phyloP scores from a whole-genome alignment of 345 rosid genomes.

The Eucalyptus microcorys region DNA sequence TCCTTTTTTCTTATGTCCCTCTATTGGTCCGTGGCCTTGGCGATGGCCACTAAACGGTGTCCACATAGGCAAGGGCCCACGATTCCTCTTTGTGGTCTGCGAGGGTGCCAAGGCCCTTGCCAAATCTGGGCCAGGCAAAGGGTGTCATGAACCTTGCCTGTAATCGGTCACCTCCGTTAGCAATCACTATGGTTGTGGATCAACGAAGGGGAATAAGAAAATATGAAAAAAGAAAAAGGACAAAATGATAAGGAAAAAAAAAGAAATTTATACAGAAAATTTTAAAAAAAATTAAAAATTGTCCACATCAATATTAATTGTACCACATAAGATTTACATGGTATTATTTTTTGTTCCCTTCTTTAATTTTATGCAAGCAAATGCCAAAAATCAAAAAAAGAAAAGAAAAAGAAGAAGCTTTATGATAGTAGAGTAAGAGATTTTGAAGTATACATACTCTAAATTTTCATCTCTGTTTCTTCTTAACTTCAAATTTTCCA shows the following conservation, averaged over 20 bases:
- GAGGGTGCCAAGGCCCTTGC: not conserved
- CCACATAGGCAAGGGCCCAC: not conserved
- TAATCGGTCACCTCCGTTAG: not conserved
- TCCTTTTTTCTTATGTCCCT: not conserved
- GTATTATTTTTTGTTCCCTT: not conserved
- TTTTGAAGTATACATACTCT: not conserved
- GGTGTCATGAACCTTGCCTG: rapidly evolving
- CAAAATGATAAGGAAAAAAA: not conserved
- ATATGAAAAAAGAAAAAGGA: rapidly evolving
- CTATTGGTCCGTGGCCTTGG: not conserved
- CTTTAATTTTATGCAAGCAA: not conserved
- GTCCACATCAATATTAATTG: rapidly evolving
- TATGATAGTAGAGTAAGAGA: not conserved
- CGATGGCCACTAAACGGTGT: not conserved
- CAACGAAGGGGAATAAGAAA: not conserved
- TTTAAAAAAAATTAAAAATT: not conserved
- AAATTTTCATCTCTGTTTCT: not conserved
- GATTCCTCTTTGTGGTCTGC: not conserved
- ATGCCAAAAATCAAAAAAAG: not conserved
- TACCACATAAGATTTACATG: not conserved
- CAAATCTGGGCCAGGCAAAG: not conserved
- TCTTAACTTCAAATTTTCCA: not conserved
- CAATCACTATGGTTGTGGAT: too few species aligned
- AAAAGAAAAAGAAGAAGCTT: not conserved
- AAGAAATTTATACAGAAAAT: too few species aligned